These are phyloP conservation scores for Dissophora ornata DNA, from an alignment of 192 early-diverging fungal genomes.

Conservation along the genomic window DNA sequence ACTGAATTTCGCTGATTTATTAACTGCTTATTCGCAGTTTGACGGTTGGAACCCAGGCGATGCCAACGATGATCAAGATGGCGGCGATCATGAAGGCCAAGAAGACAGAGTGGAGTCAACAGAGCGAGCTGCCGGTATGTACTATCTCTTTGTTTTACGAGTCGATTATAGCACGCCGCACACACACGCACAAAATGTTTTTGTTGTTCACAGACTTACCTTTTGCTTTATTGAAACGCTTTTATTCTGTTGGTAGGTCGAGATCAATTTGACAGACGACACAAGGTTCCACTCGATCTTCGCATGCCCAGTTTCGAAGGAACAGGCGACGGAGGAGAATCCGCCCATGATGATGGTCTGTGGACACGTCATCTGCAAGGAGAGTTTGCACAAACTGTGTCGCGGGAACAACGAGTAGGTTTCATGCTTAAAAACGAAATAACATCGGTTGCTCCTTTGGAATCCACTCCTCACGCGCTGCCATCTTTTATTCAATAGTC, in stretches of 20 bases:
- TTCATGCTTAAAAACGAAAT: too few relatives aligned
- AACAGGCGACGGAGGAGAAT: constrained; percentile 91
- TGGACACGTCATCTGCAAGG: constrained; percentile 96
- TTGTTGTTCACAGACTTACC: too few relatives aligned
- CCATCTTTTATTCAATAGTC: constrained; percentile 19
- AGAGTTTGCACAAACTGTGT: constrained; percentile 85
- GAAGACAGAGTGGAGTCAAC: constrained; percentile 90
- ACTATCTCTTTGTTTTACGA: not conserved
- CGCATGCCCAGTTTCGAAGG: constrained; percentile 96
- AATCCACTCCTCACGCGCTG: too few relatives aligned
- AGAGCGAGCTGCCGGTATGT: constrained; percentile 87
- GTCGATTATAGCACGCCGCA: too few relatives aligned
- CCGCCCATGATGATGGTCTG: constrained; percentile 99
- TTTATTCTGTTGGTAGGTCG: constrained; percentile 60
- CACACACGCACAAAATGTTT: too few relatives aligned
- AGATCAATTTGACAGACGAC: constrained; percentile 88
- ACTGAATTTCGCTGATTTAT: too few relatives aligned
- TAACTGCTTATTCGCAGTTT: too few relatives aligned
- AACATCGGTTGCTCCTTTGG: not conserved
- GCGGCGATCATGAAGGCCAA: constrained; percentile 87
- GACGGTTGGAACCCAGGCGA: constrained; percentile 85
- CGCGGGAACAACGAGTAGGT: constrained; percentile 70
- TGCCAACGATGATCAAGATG: constrained; percentile 95
- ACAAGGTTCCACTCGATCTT: constrained; percentile 96
- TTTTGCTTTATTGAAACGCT: not conserved